A percentile compares a stretch with the other conserved stretches of the same genome.
These are phyloP conservation scores for Gossypium turneri DNA, from an alignment of 345 rosid genomes.

Conservation along the genomic window DNA sequence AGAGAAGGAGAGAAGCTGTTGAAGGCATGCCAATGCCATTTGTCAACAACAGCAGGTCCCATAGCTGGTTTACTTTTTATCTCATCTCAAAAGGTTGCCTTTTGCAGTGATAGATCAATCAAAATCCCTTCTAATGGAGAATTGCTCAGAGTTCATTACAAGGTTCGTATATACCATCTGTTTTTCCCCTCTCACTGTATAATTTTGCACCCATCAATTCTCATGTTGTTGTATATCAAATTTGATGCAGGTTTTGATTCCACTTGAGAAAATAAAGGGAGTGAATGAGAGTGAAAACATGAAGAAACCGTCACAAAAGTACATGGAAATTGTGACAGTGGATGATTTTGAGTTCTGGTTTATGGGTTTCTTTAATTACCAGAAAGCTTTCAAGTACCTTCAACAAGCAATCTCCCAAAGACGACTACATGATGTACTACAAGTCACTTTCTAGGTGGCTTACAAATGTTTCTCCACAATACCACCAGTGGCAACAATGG, in stretches of 20 bases:
- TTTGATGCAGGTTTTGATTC: conserved; percentile 46
- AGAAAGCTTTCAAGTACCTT: conserved; percentile 60
- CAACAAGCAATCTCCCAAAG: conserved; percentile 42
- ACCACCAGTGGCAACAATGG: conserved; percentile 69
- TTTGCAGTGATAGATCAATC: conserved; percentile 40
- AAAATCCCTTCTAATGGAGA: conserved; percentile 42
- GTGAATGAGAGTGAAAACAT: conserved; percentile 48
- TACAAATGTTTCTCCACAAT: conserved; percentile 50
- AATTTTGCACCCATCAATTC: not conserved
- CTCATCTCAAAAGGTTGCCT: conserved; percentile 34
- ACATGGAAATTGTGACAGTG: conserved; percentile 55
- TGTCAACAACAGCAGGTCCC: conserved; percentile 57
- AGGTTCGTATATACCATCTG: conserved; percentile 20
- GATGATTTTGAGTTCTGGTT: conserved; percentile 89
- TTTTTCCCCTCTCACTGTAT: not conserved
- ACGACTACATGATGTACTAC: conserved; percentile 15
- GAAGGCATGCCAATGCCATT: conserved; percentile 50
- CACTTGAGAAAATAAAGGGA: conserved; percentile 47
- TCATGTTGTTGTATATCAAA: not conserved
- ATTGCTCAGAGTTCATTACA: conserved; percentile 36
- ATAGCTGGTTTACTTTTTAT: conserved; percentile 55
- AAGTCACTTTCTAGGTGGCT: conserved; percentile 24
- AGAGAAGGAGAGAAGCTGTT: conserved; percentile 41
- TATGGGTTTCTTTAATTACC: conserved; percentile 75
- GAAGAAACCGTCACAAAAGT: conserved; percentile 68